Evolutionary conservation across 108 stramenopile genomes (phyloP), one percentile per base, ranked within the genome.

Genomic region (Mayamaea pseudoterrestris): DNA sequence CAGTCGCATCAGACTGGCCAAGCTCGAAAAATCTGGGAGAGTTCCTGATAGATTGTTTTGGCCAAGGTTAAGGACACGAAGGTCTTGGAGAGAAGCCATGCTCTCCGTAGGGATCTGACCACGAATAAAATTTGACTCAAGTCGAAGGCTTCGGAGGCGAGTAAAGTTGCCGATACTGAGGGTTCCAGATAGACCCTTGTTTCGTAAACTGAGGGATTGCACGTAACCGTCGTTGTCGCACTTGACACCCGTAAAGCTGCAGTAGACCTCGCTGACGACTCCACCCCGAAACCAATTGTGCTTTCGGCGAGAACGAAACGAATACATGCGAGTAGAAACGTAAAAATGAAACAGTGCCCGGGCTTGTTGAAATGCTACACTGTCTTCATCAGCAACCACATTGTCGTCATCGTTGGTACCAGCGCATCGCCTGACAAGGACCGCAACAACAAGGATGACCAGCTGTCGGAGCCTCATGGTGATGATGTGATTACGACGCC

Each of bases 141-240:
- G 12, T 5, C 21, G 8, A 14, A 51, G 22, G 5, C 27, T 21
- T 5, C 21, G 7, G 24, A 46, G 45, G 5, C 27, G 45, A 6
- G 14, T 21, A 27, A 46, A 26, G 8, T 9, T 29, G 7, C 11
- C 11, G 2, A 23, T 13, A 21, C 35, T 22, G 18, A 51, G 4
- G 2, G 35, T 39, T 12, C 50, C 50, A 9, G 28, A 9, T 2
- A 51, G 35, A 9, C 32, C 50, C 11, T 3, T 31, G 21, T 11
- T 13, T n/a, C 30, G 20, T 24, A 31, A 14, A 12, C 24, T 23
- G 1, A 51, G 11, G 22, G 50, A 7, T 37, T 37, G 20, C 9
- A 51, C 35, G 23, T 36, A 37, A 26, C 25, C 53, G 6, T 41
- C 41, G 1, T 7, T 26, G 40, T 54, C 41, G 24, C 53, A 54